A percentile compares a stretch with the other conserved stretches of the same genome.
Conservation (phyloP, 495 filamentous ascomycete species). For the Hypoxylon crocopeplum region DNA sequence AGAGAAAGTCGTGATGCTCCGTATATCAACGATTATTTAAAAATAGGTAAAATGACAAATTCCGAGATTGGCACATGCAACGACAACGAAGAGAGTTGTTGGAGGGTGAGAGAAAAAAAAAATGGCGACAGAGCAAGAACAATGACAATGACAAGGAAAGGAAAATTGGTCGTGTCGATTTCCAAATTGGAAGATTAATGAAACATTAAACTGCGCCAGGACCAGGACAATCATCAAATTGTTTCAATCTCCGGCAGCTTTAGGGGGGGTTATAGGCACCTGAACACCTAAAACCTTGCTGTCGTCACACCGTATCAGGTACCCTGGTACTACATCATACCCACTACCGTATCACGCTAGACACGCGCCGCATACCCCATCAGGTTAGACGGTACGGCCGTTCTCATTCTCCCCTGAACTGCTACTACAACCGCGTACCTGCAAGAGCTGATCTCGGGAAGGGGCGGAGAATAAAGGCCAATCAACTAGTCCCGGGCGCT, state of each 20-base stretch:
- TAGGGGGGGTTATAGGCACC: too few species aligned
- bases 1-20: conserved; percentile 9
- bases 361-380: conserved; percentile 4
- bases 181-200: conserved; percentile 34
- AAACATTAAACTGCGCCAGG: conserved; percentile 32
- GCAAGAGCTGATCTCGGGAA: too few species aligned
- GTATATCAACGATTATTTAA: conserved; percentile 11
- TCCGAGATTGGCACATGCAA: conserved; percentile 31
- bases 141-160: too few species aligned
- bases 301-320: too few species aligned
- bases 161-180: conserved; percentile 25
- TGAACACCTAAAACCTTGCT: too few species aligned
- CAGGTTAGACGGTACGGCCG: conserved; percentile 17
- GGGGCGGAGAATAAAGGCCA: too few species aligned
- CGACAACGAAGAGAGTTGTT: not conserved
- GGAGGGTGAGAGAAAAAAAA: conserved; percentile 18
- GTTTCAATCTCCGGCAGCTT: conserved; percentile 30
- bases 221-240: conserved; percentile 18
- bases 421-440: too few species aligned
- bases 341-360: too few species aligned
- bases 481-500: too few species aligned
- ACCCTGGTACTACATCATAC: too few species aligned
- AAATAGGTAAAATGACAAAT: conserved; percentile 32
- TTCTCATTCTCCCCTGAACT: conserved; percentile 14
- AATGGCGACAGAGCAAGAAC: too few species aligned